Conservation (phyloP, 2,329 filamentous ascomycete species). For the Sporothrix humicola region DNA sequence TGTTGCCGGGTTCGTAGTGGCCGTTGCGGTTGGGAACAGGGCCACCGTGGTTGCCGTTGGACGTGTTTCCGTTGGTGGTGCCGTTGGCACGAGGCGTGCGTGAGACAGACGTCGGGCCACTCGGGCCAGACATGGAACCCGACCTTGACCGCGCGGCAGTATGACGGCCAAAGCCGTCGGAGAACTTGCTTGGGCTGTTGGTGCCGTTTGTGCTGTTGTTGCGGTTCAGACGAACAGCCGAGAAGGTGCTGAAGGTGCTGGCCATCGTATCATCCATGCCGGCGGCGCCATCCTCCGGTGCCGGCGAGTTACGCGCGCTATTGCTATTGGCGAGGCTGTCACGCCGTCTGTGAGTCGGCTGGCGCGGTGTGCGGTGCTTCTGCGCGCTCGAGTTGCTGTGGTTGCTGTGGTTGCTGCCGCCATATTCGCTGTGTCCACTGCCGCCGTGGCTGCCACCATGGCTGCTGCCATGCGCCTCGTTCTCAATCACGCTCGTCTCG, state of each 20-base stretch:
- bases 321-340: constrained; percentile 33
- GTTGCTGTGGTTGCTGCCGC: neutral
- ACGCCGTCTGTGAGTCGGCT: constrained; percentile 33
- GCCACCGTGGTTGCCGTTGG: constrained; percentile 44
- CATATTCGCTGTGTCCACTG: constrained; percentile 23
- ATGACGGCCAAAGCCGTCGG: constrained; percentile 39
- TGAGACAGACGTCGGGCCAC: neutral
- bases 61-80: constrained; percentile 37
- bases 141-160: neutral
- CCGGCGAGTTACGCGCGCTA: constrained; percentile 15
- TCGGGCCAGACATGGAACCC: constrained; percentile 24
- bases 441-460: constrained; percentile 22
- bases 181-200: constrained; percentile 67
- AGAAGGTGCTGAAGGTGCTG: constrained; percentile 88
- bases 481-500: constrained; percentile 46
- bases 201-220: constrained; percentile 43
- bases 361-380: constrained; percentile 35
- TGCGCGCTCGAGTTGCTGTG: neutral
- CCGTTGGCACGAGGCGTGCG: constrained; percentile 27
- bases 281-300: constrained; percentile 46
- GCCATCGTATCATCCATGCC: constrained; percentile 73
- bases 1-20: constrained; percentile 62
- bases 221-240: constrained; percentile 61
- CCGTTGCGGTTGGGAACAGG: constrained; percentile 45
- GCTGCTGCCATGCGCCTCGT: constrained; percentile 38